These are phyloP conservation scores for Panicum virgatum DNA, from an alignment of 202 grass and related monocot genomes.

Conservation along the genomic window DNA sequence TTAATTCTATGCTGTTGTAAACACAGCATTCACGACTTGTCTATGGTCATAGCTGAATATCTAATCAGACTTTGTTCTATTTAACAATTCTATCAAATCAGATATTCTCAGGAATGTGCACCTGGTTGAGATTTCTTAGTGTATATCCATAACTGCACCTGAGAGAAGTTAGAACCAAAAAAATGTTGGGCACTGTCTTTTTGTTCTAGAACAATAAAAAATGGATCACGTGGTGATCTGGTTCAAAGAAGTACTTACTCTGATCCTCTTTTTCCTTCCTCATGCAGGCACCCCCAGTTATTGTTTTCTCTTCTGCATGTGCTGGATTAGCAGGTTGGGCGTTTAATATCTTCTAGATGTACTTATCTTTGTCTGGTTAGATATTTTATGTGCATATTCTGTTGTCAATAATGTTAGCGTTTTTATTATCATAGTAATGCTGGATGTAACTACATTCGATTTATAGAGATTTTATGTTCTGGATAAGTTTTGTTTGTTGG, in stretches of 20 bases:
- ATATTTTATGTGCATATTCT: not conserved
- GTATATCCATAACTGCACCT: constrained; percentile 3
- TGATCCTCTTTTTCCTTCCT: not conserved
- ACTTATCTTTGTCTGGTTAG: not conserved
- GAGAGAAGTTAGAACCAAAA: not conserved
- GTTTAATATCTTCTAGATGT: constrained; percentile 15
- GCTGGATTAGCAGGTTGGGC: constrained; percentile 89
- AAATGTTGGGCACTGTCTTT: not conserved
- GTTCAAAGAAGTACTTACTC: constrained; percentile 1
- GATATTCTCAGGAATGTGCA: not conserved
- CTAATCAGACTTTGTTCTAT: not conserved
- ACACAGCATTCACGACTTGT: not conserved
- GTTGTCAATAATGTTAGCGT: not conserved
- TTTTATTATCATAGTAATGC: not conserved
- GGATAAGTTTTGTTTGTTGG: not conserved
- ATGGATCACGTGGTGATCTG: not conserved
- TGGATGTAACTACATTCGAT: not conserved
- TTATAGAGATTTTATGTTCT: not conserved
- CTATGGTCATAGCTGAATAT: constrained; percentile 4
- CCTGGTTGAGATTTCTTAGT: not conserved
- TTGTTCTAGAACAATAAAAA: constrained; percentile 8
- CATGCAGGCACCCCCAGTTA: constrained; percentile 84
- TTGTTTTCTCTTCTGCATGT: constrained; percentile 91
- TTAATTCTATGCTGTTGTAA: not conserved
- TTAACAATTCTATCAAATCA: not conserved